A percentile compares a stretch with the other conserved stretches of the same genome.
These are phyloP conservation scores for Salix viminalis DNA, from an alignment of 345 rosid species.

Conservation along the genomic window DNA sequence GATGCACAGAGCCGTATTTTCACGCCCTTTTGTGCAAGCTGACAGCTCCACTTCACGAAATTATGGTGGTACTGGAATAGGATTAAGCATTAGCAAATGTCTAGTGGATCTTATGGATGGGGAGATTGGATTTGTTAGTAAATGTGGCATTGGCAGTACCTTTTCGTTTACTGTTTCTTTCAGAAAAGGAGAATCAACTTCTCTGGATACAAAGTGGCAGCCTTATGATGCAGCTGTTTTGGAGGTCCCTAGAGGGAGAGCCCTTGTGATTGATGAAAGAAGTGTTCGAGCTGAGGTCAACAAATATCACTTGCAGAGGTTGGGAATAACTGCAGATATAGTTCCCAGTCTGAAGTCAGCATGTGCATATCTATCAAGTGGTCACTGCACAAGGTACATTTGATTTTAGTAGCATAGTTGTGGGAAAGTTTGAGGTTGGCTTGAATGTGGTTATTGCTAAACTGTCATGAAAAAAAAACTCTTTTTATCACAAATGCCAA, in stretches of 20 bases:
- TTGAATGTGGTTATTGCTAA: background rate
- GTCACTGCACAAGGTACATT: slow-evolving; percentile 38
- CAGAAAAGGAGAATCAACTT: slow-evolving; percentile 41
- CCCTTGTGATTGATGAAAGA: slow-evolving; percentile 71
- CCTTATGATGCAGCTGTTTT: slow-evolving; percentile 39
- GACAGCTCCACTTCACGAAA: slow-evolving; percentile 96
- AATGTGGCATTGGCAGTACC: slow-evolving; percentile 68
- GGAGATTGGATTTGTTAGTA: slow-evolving; percentile 85
- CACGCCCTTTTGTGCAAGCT: slow-evolving; percentile 97
- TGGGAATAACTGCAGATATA: slow-evolving; percentile 53
- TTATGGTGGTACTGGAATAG: slow-evolving; percentile 96
- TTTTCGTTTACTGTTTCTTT: slow-evolving; percentile 79
- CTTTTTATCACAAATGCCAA: background rate
- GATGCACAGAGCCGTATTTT: slow-evolving; percentile 78
- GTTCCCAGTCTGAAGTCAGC: slow-evolving; percentile 44
- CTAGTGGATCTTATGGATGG: slow-evolving; percentile 93
- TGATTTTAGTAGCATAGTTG: background rate
- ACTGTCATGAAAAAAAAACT: background rate
- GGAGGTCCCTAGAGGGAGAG: slow-evolving; percentile 58
- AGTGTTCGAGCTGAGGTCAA: slow-evolving; percentile 76
- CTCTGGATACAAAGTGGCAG: slow-evolving; percentile 40
- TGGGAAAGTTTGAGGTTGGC: background rate
- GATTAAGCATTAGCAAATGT: slow-evolving; percentile 85
- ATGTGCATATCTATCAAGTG: slow-evolving; percentile 33
- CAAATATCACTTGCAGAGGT: slow-evolving; percentile 62